Conservation (phyloP, 129 eudicot genomes). For the Flaveria sonorensis region DNA sequence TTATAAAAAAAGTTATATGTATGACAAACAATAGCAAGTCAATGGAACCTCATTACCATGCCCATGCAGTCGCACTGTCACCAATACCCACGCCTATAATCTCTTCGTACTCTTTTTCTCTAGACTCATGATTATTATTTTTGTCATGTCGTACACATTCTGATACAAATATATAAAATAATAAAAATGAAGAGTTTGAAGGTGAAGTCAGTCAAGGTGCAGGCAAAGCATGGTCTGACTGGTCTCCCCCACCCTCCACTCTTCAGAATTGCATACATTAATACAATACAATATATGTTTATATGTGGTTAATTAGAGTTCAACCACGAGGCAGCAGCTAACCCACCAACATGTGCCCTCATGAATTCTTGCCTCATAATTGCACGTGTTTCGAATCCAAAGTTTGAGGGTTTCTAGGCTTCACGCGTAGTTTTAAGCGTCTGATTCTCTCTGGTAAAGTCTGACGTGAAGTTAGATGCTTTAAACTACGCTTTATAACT, state of each 20-base stretch:
- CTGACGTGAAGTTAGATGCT: too few species aligned
- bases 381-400: neutral
- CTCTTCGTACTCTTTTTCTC: conserved; percentile 32
- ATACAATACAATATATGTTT: neutral
- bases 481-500: too few species aligned
- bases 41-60: conserved; percentile 23
- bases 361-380: neutral
- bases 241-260: conserved; percentile 26
- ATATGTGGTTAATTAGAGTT: conserved; percentile 3
- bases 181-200: conserved; percentile 2
- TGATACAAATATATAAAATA: neutral
- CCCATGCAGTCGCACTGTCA: conserved; percentile 58
- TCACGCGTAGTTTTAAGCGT: too few species aligned
- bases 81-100: conserved; percentile 49
- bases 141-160: conserved; percentile 7
- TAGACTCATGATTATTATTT: conserved; percentile 20
- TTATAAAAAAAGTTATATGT: too few species aligned
- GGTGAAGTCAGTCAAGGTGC: conserved; percentile 9
- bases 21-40: neutral
- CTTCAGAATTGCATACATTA: conserved; percentile 8
- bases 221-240: conserved; percentile 36
- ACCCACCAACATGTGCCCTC: neutral
- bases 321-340: conserved; percentile 16
- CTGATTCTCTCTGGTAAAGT: too few species aligned
- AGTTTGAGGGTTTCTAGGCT: too few species aligned